These are phyloP conservation scores for Peronospora belbahrii DNA, from an alignment of 352 stramenopile genomes.

Conservation along the genomic window DNA sequence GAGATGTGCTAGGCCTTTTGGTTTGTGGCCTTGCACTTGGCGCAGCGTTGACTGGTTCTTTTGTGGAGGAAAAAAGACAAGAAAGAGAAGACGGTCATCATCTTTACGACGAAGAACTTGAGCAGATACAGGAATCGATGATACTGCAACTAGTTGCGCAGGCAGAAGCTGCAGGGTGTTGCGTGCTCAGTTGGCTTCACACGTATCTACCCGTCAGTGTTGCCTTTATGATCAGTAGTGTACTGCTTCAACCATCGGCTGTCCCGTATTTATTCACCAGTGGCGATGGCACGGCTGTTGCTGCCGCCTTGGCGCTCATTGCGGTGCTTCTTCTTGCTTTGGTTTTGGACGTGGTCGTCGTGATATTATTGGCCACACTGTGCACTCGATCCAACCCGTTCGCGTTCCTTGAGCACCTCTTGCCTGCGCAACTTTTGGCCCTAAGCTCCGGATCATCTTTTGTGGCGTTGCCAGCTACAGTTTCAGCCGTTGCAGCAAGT, in stretches of 20 bases:
- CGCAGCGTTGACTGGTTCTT: constrained; percentile 20
- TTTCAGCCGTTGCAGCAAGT: constrained; percentile 42
- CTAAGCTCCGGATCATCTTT: constrained; percentile 43
- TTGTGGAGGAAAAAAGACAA: constrained; percentile 1
- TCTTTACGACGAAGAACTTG: neutral
- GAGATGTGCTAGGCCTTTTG: constrained; percentile 33
- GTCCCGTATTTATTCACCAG: neutral
- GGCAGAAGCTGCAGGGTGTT: constrained; percentile 32
- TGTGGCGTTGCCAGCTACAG: constrained; percentile 40
- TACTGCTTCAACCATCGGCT: constrained; percentile 26
- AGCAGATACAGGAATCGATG: constrained; percentile 19
- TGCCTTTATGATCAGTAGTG: constrained; percentile 35
- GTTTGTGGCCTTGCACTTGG: constrained; percentile 27
- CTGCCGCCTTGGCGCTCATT: constrained; percentile 33
- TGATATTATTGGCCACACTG: constrained; percentile 31
- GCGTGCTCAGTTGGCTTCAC: constrained; percentile 32
- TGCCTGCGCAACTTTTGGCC: constrained; percentile 45
- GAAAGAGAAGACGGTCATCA: neutral
- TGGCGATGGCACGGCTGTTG: constrained; percentile 7
- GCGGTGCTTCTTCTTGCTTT: constrained; percentile 43
- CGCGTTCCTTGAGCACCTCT: constrained; percentile 33
- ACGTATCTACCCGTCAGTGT: constrained; percentile 34
- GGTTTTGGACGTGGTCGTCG: constrained; percentile 29
- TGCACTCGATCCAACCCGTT: constrained; percentile 44
- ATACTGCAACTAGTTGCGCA: constrained; percentile 45